Percentiles rank a stretch among this genome's conserved stretches.
phyloP scores from a whole-genome alignment of 768 basidiomycete species.

The Cubamyces sp. region DNA sequence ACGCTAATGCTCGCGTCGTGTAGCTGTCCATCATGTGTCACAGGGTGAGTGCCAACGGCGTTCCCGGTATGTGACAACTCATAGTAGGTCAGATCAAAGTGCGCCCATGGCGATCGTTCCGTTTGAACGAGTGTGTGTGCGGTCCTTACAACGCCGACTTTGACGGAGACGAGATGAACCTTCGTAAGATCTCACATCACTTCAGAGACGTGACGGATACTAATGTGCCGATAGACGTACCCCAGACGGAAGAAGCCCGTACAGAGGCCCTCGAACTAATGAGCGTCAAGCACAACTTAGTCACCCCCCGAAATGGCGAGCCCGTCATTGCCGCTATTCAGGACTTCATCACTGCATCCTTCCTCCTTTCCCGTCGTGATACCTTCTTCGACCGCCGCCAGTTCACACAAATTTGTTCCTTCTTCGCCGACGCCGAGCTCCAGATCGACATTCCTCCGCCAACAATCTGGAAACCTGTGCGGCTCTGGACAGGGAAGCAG shows the following conservation, averaged over 20 bases:
- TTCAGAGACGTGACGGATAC: not conserved
- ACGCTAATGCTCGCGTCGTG: constrained; percentile 8
- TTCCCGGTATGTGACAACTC: not conserved
- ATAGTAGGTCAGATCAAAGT: constrained; percentile 68
- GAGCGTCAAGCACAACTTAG: constrained; percentile 95
- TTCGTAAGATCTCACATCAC: constrained; percentile 66
- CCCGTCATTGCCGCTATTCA: constrained; percentile 99
- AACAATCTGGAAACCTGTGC: constrained; percentile 88
- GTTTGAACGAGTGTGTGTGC: constrained; percentile 98
- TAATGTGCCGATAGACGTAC: constrained; percentile 68
- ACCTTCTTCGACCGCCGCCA: constrained; percentile 91
- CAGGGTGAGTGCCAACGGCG: constrained; percentile 54
- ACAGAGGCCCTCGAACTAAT: constrained; percentile 97
- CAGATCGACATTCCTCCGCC: constrained; percentile 97
- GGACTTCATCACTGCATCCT: constrained; percentile 99
- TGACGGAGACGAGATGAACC: constrained; percentile 99
- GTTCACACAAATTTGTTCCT: constrained; percentile 96
- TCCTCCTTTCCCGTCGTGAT: constrained; percentile 90
- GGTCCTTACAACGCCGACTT: constrained; percentile 99
- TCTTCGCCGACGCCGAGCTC: constrained; percentile 86
- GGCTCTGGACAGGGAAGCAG: constrained; percentile 98
- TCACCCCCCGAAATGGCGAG: constrained; percentile 97
- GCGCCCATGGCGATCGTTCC: constrained; percentile 95
- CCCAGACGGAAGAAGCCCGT: constrained; percentile 97
- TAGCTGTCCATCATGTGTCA: constrained; percentile 99